Evolutionary conservation across 768 basidiomycete genomes (phyloP), one percentile per base, ranked within the genome.

Genomic region (Crepidotus variabilis): DNA sequence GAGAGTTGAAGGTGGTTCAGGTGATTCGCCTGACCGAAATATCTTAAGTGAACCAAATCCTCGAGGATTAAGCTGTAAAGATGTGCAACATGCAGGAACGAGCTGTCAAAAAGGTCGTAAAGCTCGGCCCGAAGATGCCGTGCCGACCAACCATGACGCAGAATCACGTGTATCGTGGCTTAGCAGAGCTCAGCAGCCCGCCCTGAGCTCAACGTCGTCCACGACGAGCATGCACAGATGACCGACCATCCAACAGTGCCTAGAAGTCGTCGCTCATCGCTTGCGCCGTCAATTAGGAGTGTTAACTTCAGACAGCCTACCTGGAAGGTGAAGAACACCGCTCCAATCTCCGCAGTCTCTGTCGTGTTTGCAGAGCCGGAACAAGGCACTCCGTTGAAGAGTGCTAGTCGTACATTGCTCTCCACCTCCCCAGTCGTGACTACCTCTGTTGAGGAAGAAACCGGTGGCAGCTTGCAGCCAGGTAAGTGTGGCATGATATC

Each of bases 291-390:
- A 43, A 20, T 43, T 3, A 43, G 39, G 8, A 49, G 47, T 49
- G 14, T 49, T 18, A 49, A 49, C 14, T 14, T 49, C 13, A 13
- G 47, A 13, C 47, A 49, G 14, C 47, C 47, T 14, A 49, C 47
- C 2, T 49, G 47, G 47, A 49, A 49, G 47, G 47, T 21, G 13
- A 49, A 28, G 47, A 21, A 21, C 47, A 14, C 47, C 2, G 24
- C 47, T 5, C 47, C 47, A 13, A 14, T 49, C 21, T 13, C 24
- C 13, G 47, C 47, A 14, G 23, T 52, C 1, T 33, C 51, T 18
- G 22, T 23, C 14, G 51, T 52, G 13, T 32, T 52, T 35, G 51
- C 51, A 8, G 51, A 52, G 32, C 51, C 51, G 7, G 51, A 52
- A 35, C 34, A 33, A 35, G 51, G n/a, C 18, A 16, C 32, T 33